Base-by-base conservation (phyloP, 176 grass and related monocot species). In the Bolboschoenus planiculmis region DNA sequence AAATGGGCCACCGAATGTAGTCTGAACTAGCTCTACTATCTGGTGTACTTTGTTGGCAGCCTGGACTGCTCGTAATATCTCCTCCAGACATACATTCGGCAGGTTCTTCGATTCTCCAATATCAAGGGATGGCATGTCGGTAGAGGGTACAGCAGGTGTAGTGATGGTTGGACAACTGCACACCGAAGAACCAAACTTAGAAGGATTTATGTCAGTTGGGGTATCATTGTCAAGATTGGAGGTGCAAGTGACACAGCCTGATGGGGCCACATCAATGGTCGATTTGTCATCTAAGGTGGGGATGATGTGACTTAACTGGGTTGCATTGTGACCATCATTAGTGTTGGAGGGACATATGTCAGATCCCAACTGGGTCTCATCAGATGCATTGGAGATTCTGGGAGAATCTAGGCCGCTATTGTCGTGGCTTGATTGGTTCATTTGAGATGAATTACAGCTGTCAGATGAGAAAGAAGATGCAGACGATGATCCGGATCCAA, bases 31-130 rank as follows among this genome's bases (percentile, higher is more conserved):
- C 87, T 87, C 55, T 30, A 78, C 66, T 64, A 1, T 56, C 61
- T 62, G 84, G 26, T 85, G 78, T 6, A 84, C 66, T 43, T 46
- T 85, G 68, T 80, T 73, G 56, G 87, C 63, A 78, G 85, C 81
- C 53, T 46, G 43, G 42, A 97, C 82, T 21, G 90, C 86, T 21
- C 87, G 51, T 90, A 46, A 67, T 86, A 97, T 94, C 71, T 84
- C 92, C 20, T 83, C 81, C 56, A 92, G 87, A 83, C 46, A 85
- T 82, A 74, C n/a, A 81, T 13, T n/a, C 85, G 58, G 63, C 29
- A 81, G 85, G 70, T 31, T 46, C 34, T 81, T 90, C 78, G 26
- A 50, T 67, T 64, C 40, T 56, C 79, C 58, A 46, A 27, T 65
- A 18, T 77, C 5, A 35, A 64, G 79, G 36, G 23, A 48, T 16